These are phyloP conservation scores for Globisporangium viniferum DNA, from an alignment of 352 stramenopile genomes.

Conservation along the genomic window DNA sequence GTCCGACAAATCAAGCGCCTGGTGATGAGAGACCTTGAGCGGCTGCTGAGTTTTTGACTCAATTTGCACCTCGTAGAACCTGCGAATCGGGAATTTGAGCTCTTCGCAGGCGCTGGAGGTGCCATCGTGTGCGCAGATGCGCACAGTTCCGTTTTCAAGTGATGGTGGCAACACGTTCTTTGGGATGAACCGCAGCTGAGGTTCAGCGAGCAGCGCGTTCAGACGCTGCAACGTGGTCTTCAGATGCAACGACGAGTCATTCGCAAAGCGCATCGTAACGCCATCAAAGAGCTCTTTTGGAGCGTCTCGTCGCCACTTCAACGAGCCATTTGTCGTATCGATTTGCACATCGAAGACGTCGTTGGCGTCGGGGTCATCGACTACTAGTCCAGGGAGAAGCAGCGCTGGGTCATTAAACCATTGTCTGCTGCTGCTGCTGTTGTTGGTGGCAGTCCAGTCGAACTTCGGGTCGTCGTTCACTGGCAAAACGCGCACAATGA, in stretches of 20 bases:
- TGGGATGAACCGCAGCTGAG: slow-evolving; percentile 25
- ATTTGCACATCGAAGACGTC: slow-evolving; percentile 37
- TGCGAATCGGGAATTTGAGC: slow-evolving; percentile 19
- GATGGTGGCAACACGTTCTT: background rate
- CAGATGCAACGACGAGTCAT: slow-evolving; percentile 14
- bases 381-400: slow-evolving; percentile 30
- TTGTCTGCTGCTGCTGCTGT: slow-evolving; percentile 7
- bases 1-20: background rate
- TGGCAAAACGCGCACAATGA: slow-evolving; percentile 15
- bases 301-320: slow-evolving; percentile 17
- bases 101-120: slow-evolving; percentile 19
- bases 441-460: background rate
- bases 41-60: background rate
- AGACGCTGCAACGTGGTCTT: slow-evolving; percentile 25
- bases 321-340: slow-evolving; percentile 21
- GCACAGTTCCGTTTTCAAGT: slow-evolving; percentile 3
- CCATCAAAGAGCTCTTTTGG: slow-evolving; percentile 28
- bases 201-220: slow-evolving; percentile 27
- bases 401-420: slow-evolving; percentile 25
- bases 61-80: slow-evolving; percentile 12
- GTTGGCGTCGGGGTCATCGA: slow-evolving; percentile 31
- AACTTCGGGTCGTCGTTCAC: slow-evolving; percentile 25
- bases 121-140: slow-evolving; percentile 30
- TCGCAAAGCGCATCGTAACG: slow-evolving; percentile 15
- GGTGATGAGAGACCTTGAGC: background rate